A percentile compares a stretch with the other conserved stretches of the same genome.
These are phyloP conservation scores for Parascedosporium putredinis DNA, from an alignment of 2,329 filamentous ascomycete species.

Conservation along the genomic window DNA sequence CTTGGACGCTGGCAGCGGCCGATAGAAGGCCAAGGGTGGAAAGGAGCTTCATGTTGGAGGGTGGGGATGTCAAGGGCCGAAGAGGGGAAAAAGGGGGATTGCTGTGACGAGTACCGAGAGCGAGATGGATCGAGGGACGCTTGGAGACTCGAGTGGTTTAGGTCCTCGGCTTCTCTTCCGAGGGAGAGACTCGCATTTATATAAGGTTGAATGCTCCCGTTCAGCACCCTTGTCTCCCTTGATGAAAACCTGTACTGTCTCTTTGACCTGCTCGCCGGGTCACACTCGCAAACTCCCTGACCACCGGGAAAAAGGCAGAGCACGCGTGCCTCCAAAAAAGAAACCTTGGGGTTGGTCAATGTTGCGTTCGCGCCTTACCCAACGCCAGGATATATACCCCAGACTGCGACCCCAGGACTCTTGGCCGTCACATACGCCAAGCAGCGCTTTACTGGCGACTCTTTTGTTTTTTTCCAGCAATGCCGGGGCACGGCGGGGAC, in stretches of 20 bases:
- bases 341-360: too few species aligned
- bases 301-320: too few species aligned
- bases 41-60: conserved; percentile 2
- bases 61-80: too few species aligned
- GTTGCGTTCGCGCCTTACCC: too few species aligned
- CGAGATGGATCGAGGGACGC: too few species aligned
- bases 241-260: background rate
- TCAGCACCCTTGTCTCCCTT: background rate
- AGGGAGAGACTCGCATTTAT: background rate
- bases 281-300: background rate
- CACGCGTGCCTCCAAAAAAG: too few species aligned
- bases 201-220: background rate
- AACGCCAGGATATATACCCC: background rate
- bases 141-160: too few species aligned
- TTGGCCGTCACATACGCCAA: background rate
- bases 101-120: too few species aligned
- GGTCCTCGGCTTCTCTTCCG: too few species aligned
- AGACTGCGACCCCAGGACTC: too few species aligned
- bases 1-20: background rate
- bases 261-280: too few species aligned
- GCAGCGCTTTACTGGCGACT: background rate
- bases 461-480: background rate
- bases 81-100: too few species aligned
- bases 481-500: background rate
- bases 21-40: background rate